Base-by-base conservation (phyloP, 2,329 filamentous ascomycete genomes). In the Xylariaceae sp. region DNA sequence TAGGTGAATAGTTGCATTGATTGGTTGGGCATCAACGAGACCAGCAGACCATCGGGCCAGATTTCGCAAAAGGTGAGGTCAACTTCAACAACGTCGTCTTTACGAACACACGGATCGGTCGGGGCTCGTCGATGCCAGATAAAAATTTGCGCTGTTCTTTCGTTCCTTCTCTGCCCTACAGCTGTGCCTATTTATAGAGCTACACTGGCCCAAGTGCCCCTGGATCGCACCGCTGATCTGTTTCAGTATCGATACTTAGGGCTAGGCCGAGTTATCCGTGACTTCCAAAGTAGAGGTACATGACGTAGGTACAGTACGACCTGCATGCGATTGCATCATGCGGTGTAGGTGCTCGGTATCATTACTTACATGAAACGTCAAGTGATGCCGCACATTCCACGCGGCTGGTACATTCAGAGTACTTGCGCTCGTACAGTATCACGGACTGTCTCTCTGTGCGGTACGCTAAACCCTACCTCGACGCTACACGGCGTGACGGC, bases 11-110 rank as follows among this genome's bases (percentile, higher is more conserved):
- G 23, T 30, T 30, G 23, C 63, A 57, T 49, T 53, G 64, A 55
- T 55, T 69, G 70, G 65, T 71, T 72, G 76, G 71, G 62, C 73
- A 69, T 58, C 70, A 68, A 35, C 77, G 75, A n/a, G 80, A 77
- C 72, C 79, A 73, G 56, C 79, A 73, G 56, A 42, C 11, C 37
- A 77, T 74, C 23, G 4, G 72, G 86, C 77, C 65, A 88, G 75
- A 70, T 84, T 71, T 64, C 82, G 81, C 64, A 90, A 82, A 30
- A 30, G 23, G 5, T 30, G 23, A 30, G 23, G 23, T 5, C 23
- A 30, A 30, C 23, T 30, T 30, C 23, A 30, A 5, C 23, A 30
- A 30, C 5, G 23, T 30, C 5, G 23, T 30, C 23, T 30, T 30
- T 5, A 30, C 23, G 23, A 30, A 30, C 23, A 30, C 23, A 30